Conservation (phyloP, 768 basidiomycete genomes). For the Suillus spraguei region DNA sequence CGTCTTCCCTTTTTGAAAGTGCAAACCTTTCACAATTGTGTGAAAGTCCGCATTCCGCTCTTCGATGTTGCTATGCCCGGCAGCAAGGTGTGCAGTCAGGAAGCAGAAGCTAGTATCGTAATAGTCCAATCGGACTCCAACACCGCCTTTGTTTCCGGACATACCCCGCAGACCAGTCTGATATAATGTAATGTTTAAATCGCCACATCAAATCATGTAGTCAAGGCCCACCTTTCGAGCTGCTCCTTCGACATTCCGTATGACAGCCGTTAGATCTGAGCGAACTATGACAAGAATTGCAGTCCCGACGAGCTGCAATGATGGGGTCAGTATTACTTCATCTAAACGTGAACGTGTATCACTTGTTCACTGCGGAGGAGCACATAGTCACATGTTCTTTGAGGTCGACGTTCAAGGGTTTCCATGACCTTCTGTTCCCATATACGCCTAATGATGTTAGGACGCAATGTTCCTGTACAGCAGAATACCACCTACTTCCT, state of each 20-base stretch:
- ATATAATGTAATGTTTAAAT: conserved; percentile 12
- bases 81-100: conserved; percentile 93
- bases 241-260: conserved; percentile 91
- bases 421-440: conserved; percentile 89
- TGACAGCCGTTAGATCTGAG: conserved; percentile 70
- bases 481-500: conserved; percentile 61
- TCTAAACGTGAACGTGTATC: conserved; percentile 10
- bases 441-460: conserved; percentile 53
- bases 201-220: background rate
- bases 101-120: conserved; percentile 94
- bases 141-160: conserved; percentile 97
- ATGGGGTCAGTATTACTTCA: conserved; percentile 8
- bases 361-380: conserved; percentile 93
- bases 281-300: conserved; percentile 87
- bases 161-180: conserved; percentile 91
- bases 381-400: conserved; percentile 75
- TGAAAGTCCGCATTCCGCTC: conserved; percentile 92
- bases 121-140: conserved; percentile 90
- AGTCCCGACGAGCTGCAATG: conserved; percentile 85
- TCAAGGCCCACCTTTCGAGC: conserved; percentile 74
- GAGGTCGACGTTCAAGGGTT: conserved; percentile 69
- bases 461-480: background rate
- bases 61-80: conserved; percentile 88
- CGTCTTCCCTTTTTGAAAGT: conserved; percentile 88
- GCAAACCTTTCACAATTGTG: conserved; percentile 82